Evolutionary conservation across 2,329 filamentous ascomycete species (phyloP).

Genomic region (Exophiala sp.): DNA sequence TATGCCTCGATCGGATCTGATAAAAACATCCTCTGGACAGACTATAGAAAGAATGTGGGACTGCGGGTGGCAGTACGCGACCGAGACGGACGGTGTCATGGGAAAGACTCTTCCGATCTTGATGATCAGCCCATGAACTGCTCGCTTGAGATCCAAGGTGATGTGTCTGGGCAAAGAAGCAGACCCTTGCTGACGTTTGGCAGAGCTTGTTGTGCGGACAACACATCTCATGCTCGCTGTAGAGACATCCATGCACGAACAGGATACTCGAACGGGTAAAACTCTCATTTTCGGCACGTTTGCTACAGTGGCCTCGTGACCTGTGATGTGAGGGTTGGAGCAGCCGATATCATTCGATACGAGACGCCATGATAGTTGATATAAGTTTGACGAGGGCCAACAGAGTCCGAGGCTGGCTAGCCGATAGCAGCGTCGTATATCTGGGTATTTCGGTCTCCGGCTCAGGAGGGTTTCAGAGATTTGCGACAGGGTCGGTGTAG

Average conservation of each 20-base stretch:
- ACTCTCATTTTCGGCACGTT: slow-evolving; percentile 48
- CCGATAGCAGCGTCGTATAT: too few relatives aligned
- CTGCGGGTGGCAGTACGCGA: slow-evolving; percentile 60
- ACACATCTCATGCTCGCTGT: slow-evolving; percentile 58
- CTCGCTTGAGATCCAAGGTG: slow-evolving; percentile 66
- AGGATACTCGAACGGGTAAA: slow-evolving; percentile 56
- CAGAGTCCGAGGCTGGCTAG: too few relatives aligned
- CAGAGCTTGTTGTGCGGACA: slow-evolving; percentile 63
- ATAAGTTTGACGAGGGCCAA: too few relatives aligned
- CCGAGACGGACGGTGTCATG: slow-evolving; percentile 36
- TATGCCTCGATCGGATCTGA: slow-evolving; percentile 25
- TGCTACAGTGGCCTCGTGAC: slow-evolving; percentile 25
- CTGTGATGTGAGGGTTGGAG: slow-evolving; percentile 8
- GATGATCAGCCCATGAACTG: slow-evolving; percentile 66
- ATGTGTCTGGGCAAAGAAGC: slow-evolving; percentile 24
- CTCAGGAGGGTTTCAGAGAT: too few relatives aligned
- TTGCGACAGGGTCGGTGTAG: too few relatives aligned
- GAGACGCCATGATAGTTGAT: too few relatives aligned
- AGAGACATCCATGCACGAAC: slow-evolving; percentile 59
- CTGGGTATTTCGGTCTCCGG: too few relatives aligned
- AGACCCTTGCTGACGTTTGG: neutral
- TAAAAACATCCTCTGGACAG: slow-evolving; percentile 62
- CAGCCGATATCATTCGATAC: neutral
- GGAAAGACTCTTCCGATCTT: slow-evolving; percentile 12
- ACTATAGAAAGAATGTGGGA: slow-evolving; percentile 57